Base-by-base conservation (phyloP, 768 basidiomycete genomes). In the Naematelia encephala region DNA sequence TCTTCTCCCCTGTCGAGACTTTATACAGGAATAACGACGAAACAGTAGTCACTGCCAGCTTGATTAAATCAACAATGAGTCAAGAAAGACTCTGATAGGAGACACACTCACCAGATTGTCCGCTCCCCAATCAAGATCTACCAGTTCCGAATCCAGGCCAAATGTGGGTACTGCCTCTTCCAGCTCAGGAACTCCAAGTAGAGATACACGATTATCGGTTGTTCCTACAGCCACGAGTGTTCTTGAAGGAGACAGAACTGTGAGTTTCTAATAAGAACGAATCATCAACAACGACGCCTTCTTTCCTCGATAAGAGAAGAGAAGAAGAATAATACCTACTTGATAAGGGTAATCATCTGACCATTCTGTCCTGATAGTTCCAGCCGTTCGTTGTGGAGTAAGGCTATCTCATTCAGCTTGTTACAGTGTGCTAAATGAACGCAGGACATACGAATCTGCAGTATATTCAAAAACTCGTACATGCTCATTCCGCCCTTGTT, bases 211-310 rank as follows among this genome's bases (percentile, higher is more conserved):
- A 67, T 84, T 84, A 60, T 83, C 82, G 2, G 91, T 90, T 22
- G 86, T 76, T 11, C 79, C 90, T 30, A 86, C 83, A 3, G 85
- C 87, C 4, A 94, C 73, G 42, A 87, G 74, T 23, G 78, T 80
- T 22, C 83, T 82, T 65, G 86, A 81, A 4, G 86, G 85, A 42
- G 91, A 91, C 56, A 97, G 79, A 1, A 84, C 82, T 1, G 91
- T 92, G 22, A 92, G 86, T 85, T 90, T 93, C 93, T 96, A n/a
- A n/a, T n/a, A n/a, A n/a, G n/a, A n/a, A n/a, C n/a, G 73, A 2
- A 28, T 50, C 44, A 51, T 49, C 28, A 28, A 13, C 53, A 45
- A 21, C 34, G 42, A 4, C 19, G 21, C 39, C 8, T 39, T 16
- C 34, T 39, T 8, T 26, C 12, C 5, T 21, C 26, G 5, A 39